Base-by-base conservation (phyloP, 805 yeast genomes). In the Metschnikowia continentalis region DNA sequence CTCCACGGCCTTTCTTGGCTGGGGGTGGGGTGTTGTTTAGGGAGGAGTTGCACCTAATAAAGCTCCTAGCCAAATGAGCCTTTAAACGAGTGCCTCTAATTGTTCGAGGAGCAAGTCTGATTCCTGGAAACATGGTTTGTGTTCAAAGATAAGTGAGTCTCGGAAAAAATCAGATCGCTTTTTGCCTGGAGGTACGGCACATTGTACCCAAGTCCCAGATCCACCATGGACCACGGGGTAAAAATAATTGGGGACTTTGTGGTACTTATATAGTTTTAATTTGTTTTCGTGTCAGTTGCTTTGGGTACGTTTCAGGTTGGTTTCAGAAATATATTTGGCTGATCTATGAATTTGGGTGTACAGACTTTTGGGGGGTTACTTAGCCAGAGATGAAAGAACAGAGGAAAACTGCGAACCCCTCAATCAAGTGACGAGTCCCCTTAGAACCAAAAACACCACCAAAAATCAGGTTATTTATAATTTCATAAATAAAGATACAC, bases 1-100 rank as follows among this genome's bases (percentile, higher is more conserved):
- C 62, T 35, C 66, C 69, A 43, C 59, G 64, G 30, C 55, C 44
- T n/a, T 33, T 32, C 20, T 49, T 43, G 11, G 57, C 51, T n/a
- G 57, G 57, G 10, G 54, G 49, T 35, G 45, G 47, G 37, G 44
- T 36, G 26, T 41, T 48, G 8, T 35, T 23, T 17, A 37, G 44
- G 41, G 50, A 42, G 40, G 50, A 33, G 32, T 41, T 36, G 44
- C 35, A 30, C 14, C 50, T 32, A 35, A 42, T 26, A n/a, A 42
- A 20, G 20, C 32, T 11, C 11, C 30, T 42, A 19, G 37, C 38
- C 13, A 35, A n/a, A 2, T 20, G 46, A 1, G 19, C 10, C 20
- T 19, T 33, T 6, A 22, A 7, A 33, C 33, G 23, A 13, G 38
- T 30, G 13, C 38, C 32, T 35, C 32, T 42, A n/a, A 42, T 8